These are phyloP conservation scores for Microthlaspi erraticum DNA, from an alignment of 345 rosid genomes.

Conservation along the genomic window DNA sequence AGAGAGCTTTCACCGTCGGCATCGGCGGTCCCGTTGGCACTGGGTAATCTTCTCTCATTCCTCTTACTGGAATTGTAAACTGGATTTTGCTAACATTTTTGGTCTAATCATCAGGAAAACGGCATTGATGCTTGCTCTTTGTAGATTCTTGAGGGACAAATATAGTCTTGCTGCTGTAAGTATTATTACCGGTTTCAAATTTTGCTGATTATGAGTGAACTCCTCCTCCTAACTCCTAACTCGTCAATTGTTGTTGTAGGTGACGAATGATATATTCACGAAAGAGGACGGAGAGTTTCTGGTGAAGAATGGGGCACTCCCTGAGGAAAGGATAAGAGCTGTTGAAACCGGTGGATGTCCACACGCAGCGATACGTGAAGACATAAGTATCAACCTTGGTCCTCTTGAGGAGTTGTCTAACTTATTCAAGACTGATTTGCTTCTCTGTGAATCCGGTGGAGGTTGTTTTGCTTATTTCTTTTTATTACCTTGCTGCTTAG, in stretches of 20 bases:
- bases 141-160: slow-evolving; percentile 73
- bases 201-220: too few species aligned
- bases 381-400: slow-evolving; percentile 95
- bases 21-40: slow-evolving; percentile 99
- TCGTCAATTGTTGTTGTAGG: slow-evolving; percentile 47
- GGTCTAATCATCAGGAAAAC: slow-evolving; percentile 68
- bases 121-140: slow-evolving; percentile 88
- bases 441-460: slow-evolving; percentile 99
- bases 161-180: slow-evolving; percentile 98
- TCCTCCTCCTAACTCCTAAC: too few species aligned
- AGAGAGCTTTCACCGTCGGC: slow-evolving; percentile 94
- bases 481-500: not conserved
- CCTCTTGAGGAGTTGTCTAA: slow-evolving; percentile 96
- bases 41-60: slow-evolving; percentile 54
- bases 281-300: slow-evolving; percentile 98
- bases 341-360: slow-evolving; percentile 98
- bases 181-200: slow-evolving; percentile 1
- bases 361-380: slow-evolving; percentile 98
- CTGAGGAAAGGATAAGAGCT: slow-evolving; percentile 91
- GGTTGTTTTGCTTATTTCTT: slow-evolving; percentile 51
- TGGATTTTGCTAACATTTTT: not conserved
- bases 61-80: not conserved
- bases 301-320: slow-evolving; percentile 89
- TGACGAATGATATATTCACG: slow-evolving; percentile 97
- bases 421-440: slow-evolving; percentile 81